Evolutionary conservation across 805 yeast genomes (phyloP).

Genomic region (Nematodospora valgi): DNA sequence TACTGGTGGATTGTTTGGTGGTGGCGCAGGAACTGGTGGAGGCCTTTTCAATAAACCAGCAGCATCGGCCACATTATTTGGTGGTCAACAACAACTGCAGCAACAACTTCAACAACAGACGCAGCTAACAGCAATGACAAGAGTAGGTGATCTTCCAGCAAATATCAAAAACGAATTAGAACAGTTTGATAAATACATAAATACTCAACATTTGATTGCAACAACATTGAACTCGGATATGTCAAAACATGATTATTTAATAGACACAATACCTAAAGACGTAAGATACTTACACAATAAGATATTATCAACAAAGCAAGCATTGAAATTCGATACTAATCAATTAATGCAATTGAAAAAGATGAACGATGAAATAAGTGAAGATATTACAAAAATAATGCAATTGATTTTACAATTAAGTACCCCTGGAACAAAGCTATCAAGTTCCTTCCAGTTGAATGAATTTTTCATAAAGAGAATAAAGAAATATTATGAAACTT

Average conservation of each 20-base stretch:
- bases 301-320: slow-evolving; percentile 63
- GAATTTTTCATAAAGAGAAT: slow-evolving; percentile 52
- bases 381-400: slow-evolving; percentile 52
- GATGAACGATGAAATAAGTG: slow-evolving; percentile 38
- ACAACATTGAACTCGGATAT: slow-evolving; percentile 62
- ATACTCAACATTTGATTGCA: slow-evolving; percentile 69
- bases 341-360: slow-evolving; percentile 31
- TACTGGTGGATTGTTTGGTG: slow-evolving; percentile 20
- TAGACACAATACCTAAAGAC: slow-evolving; percentile 72
- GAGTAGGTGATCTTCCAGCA: slow-evolving; percentile 73
- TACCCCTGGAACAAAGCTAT: slow-evolving; percentile 54
- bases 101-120: slow-evolving; percentile 43
- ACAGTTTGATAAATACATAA: slow-evolving; percentile 67
- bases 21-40: slow-evolving; percentile 5
- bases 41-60: slow-evolving; percentile 14
- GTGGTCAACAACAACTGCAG: slow-evolving; percentile 16
- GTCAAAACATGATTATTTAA: slow-evolving; percentile 58
- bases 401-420: slow-evolving; percentile 49
- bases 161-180: slow-evolving; percentile 65
- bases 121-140: slow-evolving; percentile 66
- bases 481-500: slow-evolving; percentile 43
- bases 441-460: slow-evolving; percentile 53
- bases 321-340: slow-evolving; percentile 47
- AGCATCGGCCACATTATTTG: slow-evolving; percentile 2
- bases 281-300: slow-evolving; percentile 59